These are phyloP conservation scores for Termitomyces sp. DNA, from an alignment of 768 basidiomycete species.

Conservation along the genomic window DNA sequence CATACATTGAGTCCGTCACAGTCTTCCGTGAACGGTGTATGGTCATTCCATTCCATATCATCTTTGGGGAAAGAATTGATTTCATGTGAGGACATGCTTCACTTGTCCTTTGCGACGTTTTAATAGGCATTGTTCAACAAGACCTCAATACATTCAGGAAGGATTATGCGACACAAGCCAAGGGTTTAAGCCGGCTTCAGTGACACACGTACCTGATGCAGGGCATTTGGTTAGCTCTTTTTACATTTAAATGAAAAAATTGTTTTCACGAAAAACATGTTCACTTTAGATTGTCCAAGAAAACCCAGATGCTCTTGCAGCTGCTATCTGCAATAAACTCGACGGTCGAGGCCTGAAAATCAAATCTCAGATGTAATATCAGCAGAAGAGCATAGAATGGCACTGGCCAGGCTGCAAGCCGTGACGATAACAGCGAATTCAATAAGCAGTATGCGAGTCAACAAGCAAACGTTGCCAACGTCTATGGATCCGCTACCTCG, in stretches of 20 bases:
- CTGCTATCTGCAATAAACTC: conserved; percentile 18
- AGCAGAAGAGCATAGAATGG: background rate
- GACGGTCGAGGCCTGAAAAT: conserved; percentile 1
- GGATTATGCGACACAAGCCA: conserved; percentile 16
- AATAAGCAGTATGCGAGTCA: too few relatives aligned
- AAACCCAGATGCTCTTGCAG: conserved; percentile 20
- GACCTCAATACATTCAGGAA: conserved; percentile 21
- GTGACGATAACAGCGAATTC: too few relatives aligned
- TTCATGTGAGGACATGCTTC: conserved; percentile 11
- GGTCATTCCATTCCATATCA: conserved; percentile 13
- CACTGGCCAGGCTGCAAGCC: background rate
- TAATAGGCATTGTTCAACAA: background rate
- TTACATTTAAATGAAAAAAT: background rate
- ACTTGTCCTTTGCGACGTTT: background rate
- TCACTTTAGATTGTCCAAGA: conserved; percentile 23
- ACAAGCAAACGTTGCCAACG: background rate
- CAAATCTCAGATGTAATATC: conserved; percentile 9
- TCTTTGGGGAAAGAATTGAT: conserved; percentile 15
- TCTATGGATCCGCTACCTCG: too few relatives aligned
- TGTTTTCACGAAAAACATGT: background rate
- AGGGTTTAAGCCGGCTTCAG: conserved; percentile 20
- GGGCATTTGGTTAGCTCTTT: conserved; percentile 23
- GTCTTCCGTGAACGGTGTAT: conserved; percentile 10
- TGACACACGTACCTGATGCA: conserved; percentile 16
- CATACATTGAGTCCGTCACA: conserved; percentile 12